Base-by-base conservation (phyloP, 306 rosid genomes). In the Pterocarpus macrocarpus region DNA sequence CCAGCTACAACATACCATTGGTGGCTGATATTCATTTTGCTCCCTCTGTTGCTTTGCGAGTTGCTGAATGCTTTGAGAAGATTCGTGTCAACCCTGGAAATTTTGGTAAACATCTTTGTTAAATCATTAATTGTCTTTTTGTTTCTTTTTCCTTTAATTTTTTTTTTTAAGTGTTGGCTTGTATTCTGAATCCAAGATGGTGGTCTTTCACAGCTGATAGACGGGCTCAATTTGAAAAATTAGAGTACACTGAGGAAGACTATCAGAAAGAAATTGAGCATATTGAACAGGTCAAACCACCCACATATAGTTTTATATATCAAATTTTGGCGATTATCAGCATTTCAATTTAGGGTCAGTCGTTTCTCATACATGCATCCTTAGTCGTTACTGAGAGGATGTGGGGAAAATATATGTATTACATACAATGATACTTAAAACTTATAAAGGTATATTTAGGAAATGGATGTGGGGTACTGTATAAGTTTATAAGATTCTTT, bases 211-310 rank as follows among this genome's bases (percentile, higher is more conserved):
- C 93, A 95, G 99, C 99, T 81, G 99, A 95, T 81, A 93, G 99
- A 79, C 91, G 99, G 59, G 99, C 99, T 88, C 99, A 93, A 73
- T 95, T 95, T 89, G 98, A 90, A 86, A 17, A 47, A 77, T 73
- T 95, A 50, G 99, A 93, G 87, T 95, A 95, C 91, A 87, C 98
- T 0, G 97, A 95, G 10, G 98, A 95, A 0, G 99, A 95, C 80
- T 95, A 95, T 86, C 92, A 91, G 87, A 93, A 93, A 85, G 99
- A 95, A 85, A 97, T 95, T 83, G 99, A 93, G 88, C 99, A 95
- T 78, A 95, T 95, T 82, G 99, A 95, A 83, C 89, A 89, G 94
- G 99, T 95, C 49, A 64, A 69, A 45, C 65, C 71, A 14, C 61
- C 43, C 43, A 38, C 75, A 47, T 71, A 17, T n/a, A n/a, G n/a